Percentiles rank a stretch among this genome's conserved stretches.
These are phyloP conservation scores for Globisporangium orthogonon DNA, from an alignment of 352 stramenopile species.

Conservation along the genomic window DNA sequence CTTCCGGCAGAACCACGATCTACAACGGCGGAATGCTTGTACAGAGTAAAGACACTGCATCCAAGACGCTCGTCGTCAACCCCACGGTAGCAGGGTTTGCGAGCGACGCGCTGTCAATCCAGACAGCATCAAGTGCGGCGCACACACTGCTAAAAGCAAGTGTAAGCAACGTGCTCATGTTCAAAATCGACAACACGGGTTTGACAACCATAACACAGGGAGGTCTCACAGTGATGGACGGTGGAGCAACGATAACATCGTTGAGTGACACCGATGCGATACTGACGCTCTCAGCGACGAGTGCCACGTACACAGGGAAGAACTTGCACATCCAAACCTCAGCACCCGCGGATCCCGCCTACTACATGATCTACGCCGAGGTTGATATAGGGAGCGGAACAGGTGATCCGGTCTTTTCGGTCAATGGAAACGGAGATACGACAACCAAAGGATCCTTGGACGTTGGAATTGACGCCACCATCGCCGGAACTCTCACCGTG, in stretches of 20 bases:
- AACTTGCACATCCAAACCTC: slow-evolving; percentile 2
- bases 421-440: slow-evolving; percentile 1
- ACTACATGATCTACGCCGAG: slow-evolving; percentile 19
- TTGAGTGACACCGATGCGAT: background rate
- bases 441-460: background rate
- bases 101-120: slow-evolving; percentile 30
- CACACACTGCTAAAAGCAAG: slow-evolving; percentile 49
- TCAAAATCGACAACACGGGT: slow-evolving; percentile 41
- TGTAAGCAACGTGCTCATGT: slow-evolving; percentile 18
- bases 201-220: slow-evolving; percentile 36
- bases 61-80: slow-evolving; percentile 25
- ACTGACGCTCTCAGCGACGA: background rate
- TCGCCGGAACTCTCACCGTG: background rate
- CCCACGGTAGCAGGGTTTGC: slow-evolving; percentile 14
- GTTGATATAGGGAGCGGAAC: background rate
- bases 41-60: slow-evolving; percentile 20
- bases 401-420: background rate
- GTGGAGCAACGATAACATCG: slow-evolving; percentile 8
- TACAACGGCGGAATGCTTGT: slow-evolving; percentile 32
- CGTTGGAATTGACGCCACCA: background rate
- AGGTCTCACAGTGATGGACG: slow-evolving; percentile 31
- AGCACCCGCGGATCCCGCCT: background rate
- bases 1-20: slow-evolving; percentile 44
- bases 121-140: slow-evolving; percentile 20
- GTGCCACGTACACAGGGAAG: background rate